A percentile compares a stretch with the other conserved stretches of the same genome.
Conservation (phyloP, 1,139 yeast species). For the Keqinozyma sinolaborantium region DNA sequence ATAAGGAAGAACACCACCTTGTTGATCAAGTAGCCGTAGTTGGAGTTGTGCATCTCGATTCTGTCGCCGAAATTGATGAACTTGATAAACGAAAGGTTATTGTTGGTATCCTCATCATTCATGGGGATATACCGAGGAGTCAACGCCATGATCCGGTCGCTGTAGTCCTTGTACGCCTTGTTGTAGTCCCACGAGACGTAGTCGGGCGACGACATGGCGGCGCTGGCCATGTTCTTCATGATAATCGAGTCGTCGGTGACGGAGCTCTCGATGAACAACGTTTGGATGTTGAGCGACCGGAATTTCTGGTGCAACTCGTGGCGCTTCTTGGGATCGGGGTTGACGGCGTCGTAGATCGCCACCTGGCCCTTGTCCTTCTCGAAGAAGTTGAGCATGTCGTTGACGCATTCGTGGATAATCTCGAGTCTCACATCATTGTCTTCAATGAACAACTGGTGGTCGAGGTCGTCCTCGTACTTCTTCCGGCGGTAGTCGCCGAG, state of each 20-base stretch:
- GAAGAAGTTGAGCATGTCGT: slow-evolving; percentile 71
- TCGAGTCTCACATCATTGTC: slow-evolving; percentile 57
- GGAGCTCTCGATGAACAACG: slow-evolving; percentile 82
- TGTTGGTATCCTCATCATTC: slow-evolving; percentile 43
- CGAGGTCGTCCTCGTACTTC: slow-evolving; percentile 38
- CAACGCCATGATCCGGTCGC: slow-evolving; percentile 48
- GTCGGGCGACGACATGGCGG: slow-evolving; percentile 88
- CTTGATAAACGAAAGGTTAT: slow-evolving; percentile 67
- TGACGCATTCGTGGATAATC: slow-evolving; percentile 62
- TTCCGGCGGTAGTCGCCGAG: slow-evolving; percentile 87
- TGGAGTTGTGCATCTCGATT: slow-evolving; percentile 74
- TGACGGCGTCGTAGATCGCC: slow-evolving; percentile 94
- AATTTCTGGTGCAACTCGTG: slow-evolving; percentile 53
- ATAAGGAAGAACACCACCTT: slow-evolving; percentile 86
- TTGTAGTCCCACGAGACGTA: slow-evolving; percentile 69
- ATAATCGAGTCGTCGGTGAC: slow-evolving; percentile 73
- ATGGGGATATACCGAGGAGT: slow-evolving; percentile 52
- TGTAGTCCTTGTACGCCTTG: slow-evolving; percentile 59
- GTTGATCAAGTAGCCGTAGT: slow-evolving; percentile 83
- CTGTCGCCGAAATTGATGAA: slow-evolving; percentile 89
- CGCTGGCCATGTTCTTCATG: slow-evolving; percentile 69
- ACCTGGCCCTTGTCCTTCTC: slow-evolving; percentile 81
- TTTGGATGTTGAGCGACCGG: slow-evolving; percentile 59
- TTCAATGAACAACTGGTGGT: slow-evolving; percentile 65
- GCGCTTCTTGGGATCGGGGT: slow-evolving; percentile 73